Evolutionary conservation across 2,329 filamentous ascomycete genomes (phyloP), one percentile per base, ranked within the genome.

Genomic region (Arthroderma sp.): DNA sequence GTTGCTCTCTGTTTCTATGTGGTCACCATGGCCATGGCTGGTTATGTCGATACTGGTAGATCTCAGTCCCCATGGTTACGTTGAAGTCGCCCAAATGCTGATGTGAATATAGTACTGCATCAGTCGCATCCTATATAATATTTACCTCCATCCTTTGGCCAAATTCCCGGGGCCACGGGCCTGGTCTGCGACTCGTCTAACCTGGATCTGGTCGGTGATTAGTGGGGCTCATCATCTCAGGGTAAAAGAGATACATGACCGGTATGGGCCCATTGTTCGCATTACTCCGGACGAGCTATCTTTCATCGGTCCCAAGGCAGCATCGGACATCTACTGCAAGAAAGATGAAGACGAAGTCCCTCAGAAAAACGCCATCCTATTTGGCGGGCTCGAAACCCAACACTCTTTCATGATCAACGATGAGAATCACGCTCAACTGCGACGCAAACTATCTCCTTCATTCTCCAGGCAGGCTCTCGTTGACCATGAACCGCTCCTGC

Each of bases 401-500:
- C 15, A 22, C 15, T 22, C 15, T 22, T 22, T 22, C 15, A 22
- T 22, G 15, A 22, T 22, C 15, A 50, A 55, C 28, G 51, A 53
- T 3, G 43, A 46, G 1, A 53, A 54, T n/a, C 62, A 65, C 44
- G 42, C 53, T 6, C 55, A 58, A 1, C 57, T 60, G 43, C 56
- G 62, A n/a, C 55, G 56, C 29, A 49, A 61, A 2, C 48, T 65
- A 8, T 50, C 58, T 22, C 55, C 60, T 38, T 60, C 60, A 1
- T 65, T 65, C 46, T 64, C 61, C 3, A 57, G 58, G 10, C 53
- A 53, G 22, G 60, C 60, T 0, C 51, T 65, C 2, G 43, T 46
- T 3, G 55, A 59, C 38, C 58, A 66, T 44, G 59, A 65, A 43
- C 43, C 50, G 1, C 50, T 64, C 1, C 51, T 66, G 22, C 51